Evolutionary conservation across 371 early-diverging fungal genomes (phyloP).

Genomic region (Mucor indicus): DNA sequence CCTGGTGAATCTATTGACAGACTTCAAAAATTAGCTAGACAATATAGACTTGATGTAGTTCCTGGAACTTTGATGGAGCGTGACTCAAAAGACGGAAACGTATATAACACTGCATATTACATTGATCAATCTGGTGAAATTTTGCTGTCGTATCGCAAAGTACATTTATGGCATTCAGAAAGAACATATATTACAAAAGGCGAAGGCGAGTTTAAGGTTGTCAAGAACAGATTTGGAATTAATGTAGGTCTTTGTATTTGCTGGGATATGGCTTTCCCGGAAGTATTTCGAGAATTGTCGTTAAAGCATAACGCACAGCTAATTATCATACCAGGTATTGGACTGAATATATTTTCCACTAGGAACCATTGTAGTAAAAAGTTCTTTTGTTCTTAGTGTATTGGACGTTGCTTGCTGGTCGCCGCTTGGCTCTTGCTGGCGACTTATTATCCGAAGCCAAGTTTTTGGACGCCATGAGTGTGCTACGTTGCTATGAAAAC

Average conservation of each 20-base stretch:
- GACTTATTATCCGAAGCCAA: too few species aligned
- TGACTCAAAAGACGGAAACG: slow-evolving; percentile 17
- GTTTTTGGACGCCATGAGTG: too few species aligned
- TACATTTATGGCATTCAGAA: slow-evolving; percentile 40
- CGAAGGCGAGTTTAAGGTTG: slow-evolving; percentile 13
- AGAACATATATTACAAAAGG: slow-evolving; percentile 20
- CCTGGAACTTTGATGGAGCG: slow-evolving; percentile 31
- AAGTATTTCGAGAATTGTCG: slow-evolving; percentile 31
- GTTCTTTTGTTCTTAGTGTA: too few species aligned
- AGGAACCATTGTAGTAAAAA: too few species aligned
- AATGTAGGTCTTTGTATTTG: slow-evolving; percentile 32
- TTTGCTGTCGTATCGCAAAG: slow-evolving; percentile 30
- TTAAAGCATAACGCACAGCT: slow-evolving; percentile 29
- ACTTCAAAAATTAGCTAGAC: slow-evolving; percentile 17
- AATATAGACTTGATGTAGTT: slow-evolving; percentile 33
- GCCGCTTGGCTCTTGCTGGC: too few species aligned
- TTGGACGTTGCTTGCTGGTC: too few species aligned
- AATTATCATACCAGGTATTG: slow-evolving; percentile 36
- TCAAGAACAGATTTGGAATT: slow-evolving; percentile 35
- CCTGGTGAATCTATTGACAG: slow-evolving; percentile 1
- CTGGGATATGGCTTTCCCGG: slow-evolving; percentile 37
- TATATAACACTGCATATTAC: slow-evolving; percentile 33
- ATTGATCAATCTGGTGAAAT: slow-evolving; percentile 33
- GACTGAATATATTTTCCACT: too few species aligned
- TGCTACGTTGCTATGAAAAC: too few species aligned